Evolutionary conservation across 768 basidiomycete species (phyloP).

Genomic region (Kwoniella mangroviensis): DNA sequence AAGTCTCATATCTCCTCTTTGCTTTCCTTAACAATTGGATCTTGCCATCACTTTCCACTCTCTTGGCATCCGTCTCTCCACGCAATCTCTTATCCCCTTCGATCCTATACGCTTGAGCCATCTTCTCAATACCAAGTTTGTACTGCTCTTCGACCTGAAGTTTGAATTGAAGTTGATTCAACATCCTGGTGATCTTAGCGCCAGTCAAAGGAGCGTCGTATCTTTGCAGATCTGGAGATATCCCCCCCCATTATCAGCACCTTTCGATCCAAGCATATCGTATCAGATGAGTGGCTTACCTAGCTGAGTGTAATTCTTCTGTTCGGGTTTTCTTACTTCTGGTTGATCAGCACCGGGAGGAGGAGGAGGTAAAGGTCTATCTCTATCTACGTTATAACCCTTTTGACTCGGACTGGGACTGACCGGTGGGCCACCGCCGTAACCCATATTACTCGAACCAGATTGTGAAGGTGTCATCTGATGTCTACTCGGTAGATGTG

Average conservation of each 20-base stretch:
- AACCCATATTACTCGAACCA: slow-evolving; percentile 10
- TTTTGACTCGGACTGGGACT: slow-evolving; percentile 42
- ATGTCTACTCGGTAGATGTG: neutral
- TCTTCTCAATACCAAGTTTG: slow-evolving; percentile 97
- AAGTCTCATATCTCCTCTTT: slow-evolving; percentile 92
- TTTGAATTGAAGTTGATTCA: slow-evolving; percentile 99
- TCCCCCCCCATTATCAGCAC: no score
- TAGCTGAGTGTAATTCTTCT: slow-evolving; percentile 55
- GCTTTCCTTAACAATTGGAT: slow-evolving; percentile 90
- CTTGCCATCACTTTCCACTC: slow-evolving; percentile 93
- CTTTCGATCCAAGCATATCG: no score
- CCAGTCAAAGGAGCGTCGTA: slow-evolving; percentile 96
- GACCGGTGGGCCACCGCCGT: slow-evolving; percentile 6
- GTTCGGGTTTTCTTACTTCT: slow-evolving; percentile 25
- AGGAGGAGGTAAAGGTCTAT: slow-evolving; percentile 53
- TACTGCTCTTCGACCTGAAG: slow-evolving; percentile 97
- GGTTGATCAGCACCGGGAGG: slow-evolving; percentile 31
- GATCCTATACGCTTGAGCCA: slow-evolving; percentile 93
- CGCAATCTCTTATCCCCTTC: slow-evolving; percentile 97
- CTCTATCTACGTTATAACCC: slow-evolving; percentile 30
- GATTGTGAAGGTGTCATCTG: slow-evolving; percentile 24
- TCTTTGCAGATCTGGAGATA: slow-evolving; percentile 79
- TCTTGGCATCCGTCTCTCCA: slow-evolving; percentile 89
- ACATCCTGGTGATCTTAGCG: slow-evolving; percentile 94
- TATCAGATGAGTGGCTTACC: slow-evolving; percentile 35